phyloP scores from a whole-genome alignment of 345 rosid species.

The Populus simonii region DNA sequence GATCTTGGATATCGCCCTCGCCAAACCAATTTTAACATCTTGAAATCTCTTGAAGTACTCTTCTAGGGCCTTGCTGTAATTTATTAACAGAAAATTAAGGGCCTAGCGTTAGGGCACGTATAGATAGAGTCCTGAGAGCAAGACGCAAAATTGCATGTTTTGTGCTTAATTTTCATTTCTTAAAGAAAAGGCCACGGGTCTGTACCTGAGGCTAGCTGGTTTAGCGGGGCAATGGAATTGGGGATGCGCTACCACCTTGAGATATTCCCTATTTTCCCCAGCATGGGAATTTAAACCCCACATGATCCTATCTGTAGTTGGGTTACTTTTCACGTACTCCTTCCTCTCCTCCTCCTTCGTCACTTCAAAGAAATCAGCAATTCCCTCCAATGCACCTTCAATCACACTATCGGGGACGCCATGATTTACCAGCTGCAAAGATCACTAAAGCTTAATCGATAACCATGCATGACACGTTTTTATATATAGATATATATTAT shows the following conservation, averaged over 20 bases:
- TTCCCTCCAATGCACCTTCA: constrained; percentile 20
- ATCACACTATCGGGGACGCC: constrained; percentile 23
- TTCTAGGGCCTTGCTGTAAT: constrained; percentile 11
- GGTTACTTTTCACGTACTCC: constrained; percentile 11
- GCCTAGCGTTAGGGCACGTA: too few species aligned
- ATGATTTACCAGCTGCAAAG: constrained; percentile 31
- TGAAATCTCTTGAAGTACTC: constrained; percentile 20
- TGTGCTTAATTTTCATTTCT: too few species aligned
- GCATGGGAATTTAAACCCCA: constrained; percentile 17
- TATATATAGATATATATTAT: not conserved
- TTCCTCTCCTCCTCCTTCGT: constrained; percentile 15
- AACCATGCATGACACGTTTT: not conserved
- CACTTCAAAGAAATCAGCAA: constrained; percentile 19
- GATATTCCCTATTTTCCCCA: constrained; percentile 26
- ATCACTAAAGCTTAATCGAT: not conserved
- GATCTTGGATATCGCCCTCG: constrained; percentile 24
- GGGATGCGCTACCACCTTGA: constrained; percentile 29
- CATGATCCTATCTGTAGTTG: constrained; percentile 21
- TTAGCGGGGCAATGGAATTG: constrained; percentile 23
- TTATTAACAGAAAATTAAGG: too few species aligned
- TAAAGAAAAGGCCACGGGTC: too few species aligned
- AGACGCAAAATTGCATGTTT: too few species aligned
- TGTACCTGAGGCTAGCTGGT: constrained; percentile 20
- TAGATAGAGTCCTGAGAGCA: too few species aligned
- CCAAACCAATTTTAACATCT: constrained; percentile 21